These are phyloP conservation scores for Penicillium crystallinum DNA, from an alignment of 495 filamentous ascomycete genomes.

Conservation along the genomic window DNA sequence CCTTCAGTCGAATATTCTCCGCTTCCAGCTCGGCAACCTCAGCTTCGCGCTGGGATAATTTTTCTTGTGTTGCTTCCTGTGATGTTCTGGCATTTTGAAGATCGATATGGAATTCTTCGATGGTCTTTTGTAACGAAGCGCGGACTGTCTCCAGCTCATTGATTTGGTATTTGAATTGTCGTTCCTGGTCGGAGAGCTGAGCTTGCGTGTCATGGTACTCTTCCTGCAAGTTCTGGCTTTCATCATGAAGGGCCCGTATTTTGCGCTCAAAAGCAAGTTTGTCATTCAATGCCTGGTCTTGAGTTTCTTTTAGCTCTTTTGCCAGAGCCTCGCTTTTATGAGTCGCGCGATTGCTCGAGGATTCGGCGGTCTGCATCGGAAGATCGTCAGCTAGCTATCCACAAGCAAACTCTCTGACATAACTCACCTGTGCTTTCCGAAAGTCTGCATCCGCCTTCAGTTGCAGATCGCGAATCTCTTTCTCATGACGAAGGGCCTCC, in stretches of 20 bases:
- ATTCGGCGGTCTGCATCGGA: conserved; percentile 51
- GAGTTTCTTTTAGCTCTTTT: conserved; percentile 64
- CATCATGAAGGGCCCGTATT: conserved; percentile 64
- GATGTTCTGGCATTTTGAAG: conserved; percentile 55
- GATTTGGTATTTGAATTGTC: conserved; percentile 63
- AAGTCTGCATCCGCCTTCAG: conserved; percentile 77
- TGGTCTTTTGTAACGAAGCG: conserved; percentile 57
- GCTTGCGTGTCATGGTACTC: conserved; percentile 70
- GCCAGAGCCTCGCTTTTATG: conserved; percentile 68
- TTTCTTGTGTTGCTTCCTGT: conserved; percentile 61
- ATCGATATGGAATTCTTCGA: conserved; percentile 70
- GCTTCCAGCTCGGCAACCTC: conserved; percentile 70
- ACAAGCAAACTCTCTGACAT: neutral
- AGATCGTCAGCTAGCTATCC: conserved; percentile 7
- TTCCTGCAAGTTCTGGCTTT: conserved; percentile 66
- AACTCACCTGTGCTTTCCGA: conserved; percentile 64
- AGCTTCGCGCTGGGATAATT: conserved; percentile 60
- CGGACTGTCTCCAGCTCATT: conserved; percentile 69
- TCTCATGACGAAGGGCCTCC: conserved; percentile 66
- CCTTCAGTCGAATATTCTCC: conserved; percentile 74
- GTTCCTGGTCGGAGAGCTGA: conserved; percentile 62
- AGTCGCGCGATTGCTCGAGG: conserved; percentile 58
- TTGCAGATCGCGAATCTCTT: conserved; percentile 72
- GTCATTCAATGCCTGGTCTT: conserved; percentile 61
- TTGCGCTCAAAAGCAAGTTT: conserved; percentile 67